Conservation (phyloP, 2,329 filamentous ascomycete species). For the Tolypocladium cylindrosporum region DNA sequence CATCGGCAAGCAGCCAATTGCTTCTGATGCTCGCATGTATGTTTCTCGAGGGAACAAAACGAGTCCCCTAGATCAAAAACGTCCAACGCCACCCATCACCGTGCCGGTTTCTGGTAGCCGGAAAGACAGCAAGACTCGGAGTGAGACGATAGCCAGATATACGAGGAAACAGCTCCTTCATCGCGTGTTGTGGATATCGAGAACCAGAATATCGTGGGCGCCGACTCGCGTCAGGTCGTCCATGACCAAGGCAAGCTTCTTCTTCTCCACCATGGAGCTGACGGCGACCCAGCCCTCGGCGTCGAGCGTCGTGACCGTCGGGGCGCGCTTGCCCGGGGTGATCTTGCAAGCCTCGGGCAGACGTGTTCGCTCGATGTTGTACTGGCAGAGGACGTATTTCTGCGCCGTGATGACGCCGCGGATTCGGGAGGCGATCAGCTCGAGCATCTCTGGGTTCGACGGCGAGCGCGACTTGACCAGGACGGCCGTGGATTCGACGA, state of each 20-base stretch:
- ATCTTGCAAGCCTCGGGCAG: constrained; percentile 62
- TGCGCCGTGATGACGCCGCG: constrained; percentile 91
- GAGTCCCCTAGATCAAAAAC: not conserved
- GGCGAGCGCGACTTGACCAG: constrained; percentile 85
- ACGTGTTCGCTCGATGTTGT: constrained; percentile 71
- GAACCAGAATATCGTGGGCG: constrained; percentile 75
- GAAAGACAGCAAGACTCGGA: not conserved
- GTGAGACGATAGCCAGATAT: not conserved
- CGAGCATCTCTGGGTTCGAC: constrained; percentile 68
- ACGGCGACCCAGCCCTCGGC: constrained; percentile 92
- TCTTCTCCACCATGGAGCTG: constrained; percentile 85
- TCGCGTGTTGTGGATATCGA: constrained; percentile 75
- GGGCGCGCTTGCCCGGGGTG: constrained; percentile 87
- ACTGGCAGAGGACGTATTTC: constrained; percentile 88
- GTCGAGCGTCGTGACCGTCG: constrained; percentile 83
- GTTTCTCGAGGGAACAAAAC: not conserved
- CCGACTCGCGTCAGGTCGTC: constrained; percentile 68
- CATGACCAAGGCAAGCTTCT: constrained; percentile 77
- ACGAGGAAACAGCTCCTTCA: constrained; percentile 10
- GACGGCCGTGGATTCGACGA: constrained; percentile 78
- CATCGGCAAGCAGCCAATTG: not conserved
- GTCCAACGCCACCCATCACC: not conserved
- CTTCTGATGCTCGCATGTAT: not conserved
- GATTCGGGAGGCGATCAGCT: constrained; percentile 79
- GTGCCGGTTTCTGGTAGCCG: not conserved